Conservation (phyloP, 495 filamentous ascomycete genomes). For the Immersiella caudata region DNA sequence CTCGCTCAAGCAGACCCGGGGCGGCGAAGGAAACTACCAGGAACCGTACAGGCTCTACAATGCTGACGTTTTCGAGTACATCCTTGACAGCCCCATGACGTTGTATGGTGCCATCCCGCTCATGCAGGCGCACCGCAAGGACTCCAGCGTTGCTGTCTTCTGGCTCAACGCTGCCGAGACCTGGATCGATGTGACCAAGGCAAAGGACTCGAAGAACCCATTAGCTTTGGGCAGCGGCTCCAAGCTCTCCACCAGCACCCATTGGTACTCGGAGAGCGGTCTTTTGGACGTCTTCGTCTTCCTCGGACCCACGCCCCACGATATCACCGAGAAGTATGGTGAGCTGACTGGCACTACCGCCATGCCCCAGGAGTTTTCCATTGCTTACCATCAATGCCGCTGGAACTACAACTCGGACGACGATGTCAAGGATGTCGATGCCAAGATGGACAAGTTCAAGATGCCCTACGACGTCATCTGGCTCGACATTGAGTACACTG, state of each 20-base stretch:
- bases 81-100: slow-evolving; percentile 97
- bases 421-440: slow-evolving; percentile 93
- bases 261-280: slow-evolving; percentile 95
- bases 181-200: slow-evolving; percentile 92
- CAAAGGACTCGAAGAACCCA: slow-evolving; percentile 73
- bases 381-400: slow-evolving; percentile 94
- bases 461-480: slow-evolving; percentile 99
- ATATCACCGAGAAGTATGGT: slow-evolving; percentile 77
- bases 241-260: slow-evolving; percentile 79
- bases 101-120: slow-evolving; percentile 93
- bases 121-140: slow-evolving; percentile 94
- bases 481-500: slow-evolving; percentile 96
- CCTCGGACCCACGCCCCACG: slow-evolving; percentile 80
- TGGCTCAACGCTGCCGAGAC: slow-evolving; percentile 98
- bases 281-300: slow-evolving; percentile 92
- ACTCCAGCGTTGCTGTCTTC: slow-evolving; percentile 95
- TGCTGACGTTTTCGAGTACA: slow-evolving; percentile 95
- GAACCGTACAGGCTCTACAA: slow-evolving; percentile 98
- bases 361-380: slow-evolving; percentile 86
- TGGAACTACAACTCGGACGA: slow-evolving; percentile 99
- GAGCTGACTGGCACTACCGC: slow-evolving; percentile 94
- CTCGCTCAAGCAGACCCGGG: slow-evolving; percentile 85
- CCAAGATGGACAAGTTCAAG: slow-evolving; percentile 90
- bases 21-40: slow-evolving; percentile 78
- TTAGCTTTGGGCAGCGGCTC: slow-evolving; percentile 69